Conservation (phyloP, 192 early-diverging fungal genomes). For the Phycomyces nitens region DNA sequence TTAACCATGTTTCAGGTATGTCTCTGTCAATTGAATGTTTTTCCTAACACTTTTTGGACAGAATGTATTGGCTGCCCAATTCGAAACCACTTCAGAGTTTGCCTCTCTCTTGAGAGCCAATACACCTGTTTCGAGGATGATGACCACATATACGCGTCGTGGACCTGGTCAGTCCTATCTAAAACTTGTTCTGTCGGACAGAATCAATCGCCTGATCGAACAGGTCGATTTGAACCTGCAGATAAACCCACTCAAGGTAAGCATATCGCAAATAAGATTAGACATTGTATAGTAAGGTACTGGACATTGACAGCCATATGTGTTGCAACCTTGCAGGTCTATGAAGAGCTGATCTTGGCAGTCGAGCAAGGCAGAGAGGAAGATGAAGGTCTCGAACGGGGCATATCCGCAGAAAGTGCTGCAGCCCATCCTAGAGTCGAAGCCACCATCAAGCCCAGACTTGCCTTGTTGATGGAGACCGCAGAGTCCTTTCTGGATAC, state of each 20-base stretch:
- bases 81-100: slow-evolving; percentile 88
- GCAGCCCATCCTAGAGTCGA: slow-evolving; percentile 75
- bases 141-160: slow-evolving; percentile 92
- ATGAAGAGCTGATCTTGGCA: slow-evolving; percentile 71
- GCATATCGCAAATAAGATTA: not conserved
- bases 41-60: not conserved
- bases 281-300: too few relatives aligned
- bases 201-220: slow-evolving; percentile 77
- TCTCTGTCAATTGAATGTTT: not conserved
- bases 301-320: not conserved
- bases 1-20: slow-evolving; percentile 90
- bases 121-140: slow-evolving; percentile 96
- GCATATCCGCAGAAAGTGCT: slow-evolving; percentile 75
- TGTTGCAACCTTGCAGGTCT: slow-evolving; percentile 38
- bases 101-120: slow-evolving; percentile 88
- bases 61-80: slow-evolving; percentile 58
- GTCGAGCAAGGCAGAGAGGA: slow-evolving; percentile 57
- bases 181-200: slow-evolving; percentile 74
- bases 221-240: slow-evolving; percentile 81
- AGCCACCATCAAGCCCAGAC: slow-evolving; percentile 70
- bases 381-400: slow-evolving; percentile 55
- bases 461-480: slow-evolving; percentile 78
- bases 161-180: slow-evolving; percentile 89
- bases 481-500: slow-evolving; percentile 79
- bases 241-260: slow-evolving; percentile 87